Base-by-base conservation (phyloP, 2,329 filamentous ascomycete genomes). In the Drechslerella coelobrocha region DNA sequence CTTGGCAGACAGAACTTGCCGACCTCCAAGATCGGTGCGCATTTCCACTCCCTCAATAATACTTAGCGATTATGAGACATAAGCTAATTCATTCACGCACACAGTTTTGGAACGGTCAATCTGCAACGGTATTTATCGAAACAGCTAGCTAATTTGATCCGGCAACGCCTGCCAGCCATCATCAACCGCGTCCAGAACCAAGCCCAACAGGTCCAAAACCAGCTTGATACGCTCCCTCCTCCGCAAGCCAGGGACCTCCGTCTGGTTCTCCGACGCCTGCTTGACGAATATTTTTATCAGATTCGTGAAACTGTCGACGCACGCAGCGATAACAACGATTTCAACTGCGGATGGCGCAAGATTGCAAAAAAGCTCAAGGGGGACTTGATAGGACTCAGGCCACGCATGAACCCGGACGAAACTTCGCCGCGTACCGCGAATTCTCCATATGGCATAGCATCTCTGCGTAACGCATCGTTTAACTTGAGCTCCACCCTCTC, bases 191-290 rank as follows among this genome's bases (percentile, higher is more conserved):
- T 76, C 19, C 72, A 72, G 39, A 71, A 71, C 0, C 73, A 76
- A 34, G 62, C 62, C 31, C 17, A 53, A 0, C 73, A 74, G 29
- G 73, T 75, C 2, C 71, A 73, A 29, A 31, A 47, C 2, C 60
- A 75, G 39, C 75, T 76, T 10, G 57, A 72, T 6, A 54, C 23
- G 12, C 72, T 76, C 3, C 75, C 75, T 2, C 63, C 74, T 6
- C 75, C 74, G 1, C 74, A 74, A 12, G 72, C 73, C 48, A 72
- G 72, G 29, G 75, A 75, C 41, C 73, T 75, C 12, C 63, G 68
- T 6, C 51, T 69, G n/a, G 54, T 75, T 19, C 71, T 75, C 19
- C 53, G 73, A 29, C 60, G 68, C 10, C 68, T 75, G 2, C 51
- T 76, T 1, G 57, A 68, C 10, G 53, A 73, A 24, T 76, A 75